These are phyloP conservation scores for Hygrocybe punicea DNA, from an alignment of 768 basidiomycete species.

Conservation along the genomic window DNA sequence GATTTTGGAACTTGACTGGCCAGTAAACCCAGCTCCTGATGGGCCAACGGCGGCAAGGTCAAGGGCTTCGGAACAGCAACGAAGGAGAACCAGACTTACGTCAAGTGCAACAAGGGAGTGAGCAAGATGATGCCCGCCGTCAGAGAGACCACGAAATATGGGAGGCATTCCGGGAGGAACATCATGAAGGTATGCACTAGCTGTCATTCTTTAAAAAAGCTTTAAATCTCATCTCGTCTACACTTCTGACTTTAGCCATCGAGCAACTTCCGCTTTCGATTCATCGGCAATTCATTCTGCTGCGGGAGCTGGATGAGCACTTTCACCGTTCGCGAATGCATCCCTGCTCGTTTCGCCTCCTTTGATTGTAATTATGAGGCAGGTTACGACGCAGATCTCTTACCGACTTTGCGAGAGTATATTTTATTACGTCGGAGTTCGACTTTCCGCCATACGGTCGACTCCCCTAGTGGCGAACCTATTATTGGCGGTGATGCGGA, in stretches of 20 bases:
- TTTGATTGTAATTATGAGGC: slow-evolving; percentile 4
- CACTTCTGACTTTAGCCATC: slow-evolving; percentile 46
- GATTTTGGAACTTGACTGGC: no score
- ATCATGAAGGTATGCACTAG: slow-evolving; percentile 67
- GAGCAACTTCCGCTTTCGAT: slow-evolving; percentile 76
- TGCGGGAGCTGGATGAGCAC: slow-evolving; percentile 72
- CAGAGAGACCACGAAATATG: slow-evolving; percentile 48
- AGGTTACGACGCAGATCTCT: slow-evolving; percentile 43
- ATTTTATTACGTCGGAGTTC: slow-evolving; percentile 29
- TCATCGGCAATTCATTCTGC: slow-evolving; percentile 64
- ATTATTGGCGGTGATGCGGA: no score
- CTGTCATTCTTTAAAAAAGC: neutral
- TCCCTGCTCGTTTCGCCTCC: neutral
- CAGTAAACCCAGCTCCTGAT: no score
- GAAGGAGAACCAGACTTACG: no score
- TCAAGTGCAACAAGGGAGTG: no score
- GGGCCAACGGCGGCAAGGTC: no score
- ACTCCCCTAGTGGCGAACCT: neutral
- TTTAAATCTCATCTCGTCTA: slow-evolving; percentile 1
- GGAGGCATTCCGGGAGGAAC: slow-evolving; percentile 74
- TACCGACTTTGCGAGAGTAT: slow-evolving; percentile 49
- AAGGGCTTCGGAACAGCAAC: no score
- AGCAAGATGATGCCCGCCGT: no score
- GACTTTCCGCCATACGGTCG: neutral
- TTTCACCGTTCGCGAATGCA: slow-evolving; percentile 43